These are phyloP conservation scores for Rhizopogon rudus DNA, from an alignment of 768 basidiomycete genomes.

Conservation along the genomic window DNA sequence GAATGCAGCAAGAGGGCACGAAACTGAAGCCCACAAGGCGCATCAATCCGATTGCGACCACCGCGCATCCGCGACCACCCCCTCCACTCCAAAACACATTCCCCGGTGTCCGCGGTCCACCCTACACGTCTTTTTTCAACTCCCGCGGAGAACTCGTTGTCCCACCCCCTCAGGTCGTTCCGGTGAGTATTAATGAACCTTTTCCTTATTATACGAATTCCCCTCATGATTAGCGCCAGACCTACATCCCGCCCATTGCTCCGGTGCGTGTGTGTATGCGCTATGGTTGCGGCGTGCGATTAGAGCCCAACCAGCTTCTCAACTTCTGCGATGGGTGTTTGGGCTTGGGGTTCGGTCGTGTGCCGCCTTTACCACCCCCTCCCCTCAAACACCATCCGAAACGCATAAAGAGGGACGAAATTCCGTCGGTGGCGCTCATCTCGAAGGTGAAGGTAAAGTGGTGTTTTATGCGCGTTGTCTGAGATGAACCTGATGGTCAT, in stretches of 20 bases:
- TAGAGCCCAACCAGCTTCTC: constrained; percentile 1
- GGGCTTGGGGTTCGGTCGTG: constrained; percentile 4
- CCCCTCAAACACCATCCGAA: background rate
- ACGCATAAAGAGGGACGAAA: background rate
- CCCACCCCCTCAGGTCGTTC: background rate
- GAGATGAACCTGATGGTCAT: background rate
- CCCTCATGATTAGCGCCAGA: background rate
- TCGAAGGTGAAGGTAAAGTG: background rate
- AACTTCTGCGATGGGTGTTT: constrained; percentile 12
- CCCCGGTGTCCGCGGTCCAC: background rate
- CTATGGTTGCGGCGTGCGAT: constrained; percentile 12
- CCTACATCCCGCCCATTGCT: background rate
- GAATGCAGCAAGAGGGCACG: background rate
- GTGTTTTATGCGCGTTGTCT: background rate
- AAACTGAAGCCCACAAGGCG: background rate
- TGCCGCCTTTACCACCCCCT: background rate
- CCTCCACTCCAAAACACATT: background rate
- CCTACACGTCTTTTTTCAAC: background rate
- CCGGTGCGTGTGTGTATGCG: constrained; percentile 10
- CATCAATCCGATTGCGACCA: background rate
- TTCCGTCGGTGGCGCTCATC: background rate
- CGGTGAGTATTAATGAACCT: background rate
- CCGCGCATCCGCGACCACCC: background rate
- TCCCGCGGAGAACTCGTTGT: background rate
- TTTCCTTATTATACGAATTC: background rate